These are phyloP conservation scores for Backusella parvicylindrica DNA, from an alignment of 192 early-diverging fungal genomes.

Conservation along the genomic window DNA sequence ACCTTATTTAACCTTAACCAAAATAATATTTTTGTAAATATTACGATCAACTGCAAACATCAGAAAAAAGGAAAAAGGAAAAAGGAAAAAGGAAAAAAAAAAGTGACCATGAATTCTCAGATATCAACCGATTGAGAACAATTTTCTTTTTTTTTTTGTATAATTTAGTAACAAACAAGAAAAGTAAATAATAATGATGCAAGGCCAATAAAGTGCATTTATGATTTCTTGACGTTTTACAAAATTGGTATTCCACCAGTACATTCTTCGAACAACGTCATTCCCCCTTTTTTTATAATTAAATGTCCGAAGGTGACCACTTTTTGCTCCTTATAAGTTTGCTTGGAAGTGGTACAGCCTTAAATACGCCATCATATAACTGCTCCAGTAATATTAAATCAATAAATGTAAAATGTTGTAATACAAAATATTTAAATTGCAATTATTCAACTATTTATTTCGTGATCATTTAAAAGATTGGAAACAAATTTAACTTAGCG, in stretches of 20 bases:
- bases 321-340: not conserved
- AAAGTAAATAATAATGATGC: not conserved
- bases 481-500: not conserved
- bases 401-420: not conserved
- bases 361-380: not conserved
- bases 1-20: not conserved
- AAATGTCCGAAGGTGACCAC: not conserved
- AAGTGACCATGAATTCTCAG: not conserved
- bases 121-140: not conserved
- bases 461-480: not conserved
- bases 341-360: not conserved
- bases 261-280: not conserved
- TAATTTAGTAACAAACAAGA: not conserved
- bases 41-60: not conserved
- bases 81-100: not conserved
- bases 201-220: not conserved
- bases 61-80: not conserved
- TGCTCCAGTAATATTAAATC: not conserved
- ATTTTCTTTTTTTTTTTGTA: not conserved
- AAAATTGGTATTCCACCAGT: not conserved
- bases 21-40: not conserved
- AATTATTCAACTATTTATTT: slow-evolving; percentile 1
- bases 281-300: not conserved
- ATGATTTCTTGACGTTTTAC: slow-evolving; percentile 2
- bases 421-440: slow-evolving; percentile 2